Conservation (phyloP, 225 moss, liverwort and hornwort genomes). For the Lunularia cruciata region DNA sequence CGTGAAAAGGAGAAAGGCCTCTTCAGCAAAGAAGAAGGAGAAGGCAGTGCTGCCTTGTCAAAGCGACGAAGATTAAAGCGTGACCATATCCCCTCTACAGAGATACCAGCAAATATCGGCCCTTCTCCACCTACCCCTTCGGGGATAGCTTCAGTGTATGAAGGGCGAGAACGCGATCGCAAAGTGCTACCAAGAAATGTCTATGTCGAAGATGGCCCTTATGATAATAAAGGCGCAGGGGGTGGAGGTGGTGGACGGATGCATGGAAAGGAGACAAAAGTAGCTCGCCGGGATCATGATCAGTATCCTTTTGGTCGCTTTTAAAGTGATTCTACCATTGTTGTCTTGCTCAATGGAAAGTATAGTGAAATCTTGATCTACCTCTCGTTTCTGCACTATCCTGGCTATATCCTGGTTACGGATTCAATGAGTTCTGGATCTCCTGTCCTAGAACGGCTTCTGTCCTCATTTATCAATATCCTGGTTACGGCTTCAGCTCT, state of each 20-base stretch:
- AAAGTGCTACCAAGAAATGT: slow-evolving; percentile 50
- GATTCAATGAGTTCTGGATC: no score
- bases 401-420: no score
- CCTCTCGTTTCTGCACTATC: no score
- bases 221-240: slow-evolving; percentile 75
- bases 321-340: not conserved
- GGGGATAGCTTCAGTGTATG: slow-evolving; percentile 57
- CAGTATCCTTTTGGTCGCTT: slow-evolving; percentile 63
- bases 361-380: no score
- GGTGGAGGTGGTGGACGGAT: slow-evolving; percentile 71
- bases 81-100: slow-evolving; percentile 63
- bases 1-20: slow-evolving; percentile 78
- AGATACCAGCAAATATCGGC: slow-evolving; percentile 58
- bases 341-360: no score
- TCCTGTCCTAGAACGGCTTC: not conserved
- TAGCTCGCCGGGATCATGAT: slow-evolving; percentile 82
- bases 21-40: slow-evolving; percentile 48
- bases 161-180: slow-evolving; percentile 81
- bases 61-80: slow-evolving; percentile 86
- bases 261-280: slow-evolving; percentile 80
- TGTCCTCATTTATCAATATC: no score
- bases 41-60: slow-evolving; percentile 75
- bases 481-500: no score
- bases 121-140: slow-evolving; percentile 47
- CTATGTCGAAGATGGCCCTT: slow-evolving; percentile 69